Evolutionary conservation across 768 basidiomycete genomes (phyloP).

Genomic region (Phlebiopsis gigantea): DNA sequence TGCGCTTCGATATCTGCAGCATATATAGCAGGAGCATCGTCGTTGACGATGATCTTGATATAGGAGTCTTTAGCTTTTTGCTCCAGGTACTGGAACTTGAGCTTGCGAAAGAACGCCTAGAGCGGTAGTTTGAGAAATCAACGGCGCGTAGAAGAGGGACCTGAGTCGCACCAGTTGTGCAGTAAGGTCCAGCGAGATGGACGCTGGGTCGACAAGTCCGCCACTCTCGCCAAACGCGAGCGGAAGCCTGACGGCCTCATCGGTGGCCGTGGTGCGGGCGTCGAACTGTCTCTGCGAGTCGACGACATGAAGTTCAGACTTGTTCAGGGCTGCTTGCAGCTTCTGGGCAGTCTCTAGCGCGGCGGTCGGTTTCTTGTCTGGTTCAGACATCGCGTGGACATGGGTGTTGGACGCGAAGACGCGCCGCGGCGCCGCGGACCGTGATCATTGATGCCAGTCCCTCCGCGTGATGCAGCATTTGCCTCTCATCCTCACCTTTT

Average conservation of each 20-base stretch:
- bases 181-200: slow-evolving; percentile 6
- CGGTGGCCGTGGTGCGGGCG: slow-evolving; percentile 5
- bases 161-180: slow-evolving; percentile 11
- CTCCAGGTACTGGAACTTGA: slow-evolving; percentile 87
- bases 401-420: background rate
- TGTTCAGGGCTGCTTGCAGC: slow-evolving; percentile 3
- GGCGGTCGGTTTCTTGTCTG: background rate
- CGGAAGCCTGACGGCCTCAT: slow-evolving; percentile 12
- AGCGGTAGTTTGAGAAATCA: background rate
- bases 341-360: slow-evolving; percentile 9
- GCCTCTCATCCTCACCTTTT: too few relatives aligned
- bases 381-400: background rate
- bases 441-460: too few relatives aligned
- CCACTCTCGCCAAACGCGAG: slow-evolving; percentile 9
- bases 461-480: too few relatives aligned
- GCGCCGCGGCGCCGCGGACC: too few relatives aligned
- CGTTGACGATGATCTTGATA: slow-evolving; percentile 79
- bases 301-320: slow-evolving; percentile 11
- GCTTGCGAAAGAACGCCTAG: slow-evolving; percentile 68
- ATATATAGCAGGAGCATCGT: slow-evolving; percentile 77
- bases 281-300: slow-evolving; percentile 14
- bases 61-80: slow-evolving; percentile 90
- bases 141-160: background rate
- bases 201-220: slow-evolving; percentile 10
- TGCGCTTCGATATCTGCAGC: slow-evolving; percentile 75